Percentiles rank a stretch among this genome's conserved stretches.
Evolutionary conservation across 2,329 filamentous ascomycete species (phyloP).

Genomic region (Verticillium nonalfalfae): DNA sequence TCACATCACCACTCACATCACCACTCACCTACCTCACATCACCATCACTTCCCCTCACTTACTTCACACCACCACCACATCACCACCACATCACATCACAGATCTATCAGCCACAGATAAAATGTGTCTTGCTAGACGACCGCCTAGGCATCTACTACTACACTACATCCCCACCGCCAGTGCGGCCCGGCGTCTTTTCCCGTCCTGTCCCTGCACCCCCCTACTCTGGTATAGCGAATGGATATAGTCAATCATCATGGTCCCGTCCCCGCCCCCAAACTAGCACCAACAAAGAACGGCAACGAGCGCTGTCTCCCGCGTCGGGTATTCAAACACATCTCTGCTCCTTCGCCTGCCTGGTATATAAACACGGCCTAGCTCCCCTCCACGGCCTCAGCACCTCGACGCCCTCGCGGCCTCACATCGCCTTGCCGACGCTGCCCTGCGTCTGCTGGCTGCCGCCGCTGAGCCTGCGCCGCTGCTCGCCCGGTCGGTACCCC

Average conservation of each 20-base stretch:
- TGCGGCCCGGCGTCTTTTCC: neutral
- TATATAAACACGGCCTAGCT: too few species aligned
- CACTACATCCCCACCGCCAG: neutral
- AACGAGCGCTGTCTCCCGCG: neutral
- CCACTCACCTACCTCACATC: too few species aligned
- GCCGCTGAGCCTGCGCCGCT: conserved; percentile 5
- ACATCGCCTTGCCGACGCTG: conserved; percentile 12
- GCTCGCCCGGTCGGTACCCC: conserved; percentile 9
- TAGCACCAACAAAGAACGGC: neutral
- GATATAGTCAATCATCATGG: neutral
- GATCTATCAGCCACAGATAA: neutral
- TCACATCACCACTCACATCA: too few species aligned
- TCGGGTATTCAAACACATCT: neutral
- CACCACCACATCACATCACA: too few species aligned
- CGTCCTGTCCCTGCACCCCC: neutral
- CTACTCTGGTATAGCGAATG: neutral
- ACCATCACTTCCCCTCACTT: too few species aligned
- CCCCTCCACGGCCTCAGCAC: too few species aligned
- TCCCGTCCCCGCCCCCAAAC: neutral
- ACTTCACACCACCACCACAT: too few species aligned
- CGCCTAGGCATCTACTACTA: too few species aligned
- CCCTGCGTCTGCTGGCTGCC: conserved; percentile 7
- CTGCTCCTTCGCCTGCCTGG: neutral
- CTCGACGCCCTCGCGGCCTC: neutral
- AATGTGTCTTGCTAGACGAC: neutral